Conservation (phyloP, 2,329 filamentous ascomycete genomes). For the Xylaria sp. region DNA sequence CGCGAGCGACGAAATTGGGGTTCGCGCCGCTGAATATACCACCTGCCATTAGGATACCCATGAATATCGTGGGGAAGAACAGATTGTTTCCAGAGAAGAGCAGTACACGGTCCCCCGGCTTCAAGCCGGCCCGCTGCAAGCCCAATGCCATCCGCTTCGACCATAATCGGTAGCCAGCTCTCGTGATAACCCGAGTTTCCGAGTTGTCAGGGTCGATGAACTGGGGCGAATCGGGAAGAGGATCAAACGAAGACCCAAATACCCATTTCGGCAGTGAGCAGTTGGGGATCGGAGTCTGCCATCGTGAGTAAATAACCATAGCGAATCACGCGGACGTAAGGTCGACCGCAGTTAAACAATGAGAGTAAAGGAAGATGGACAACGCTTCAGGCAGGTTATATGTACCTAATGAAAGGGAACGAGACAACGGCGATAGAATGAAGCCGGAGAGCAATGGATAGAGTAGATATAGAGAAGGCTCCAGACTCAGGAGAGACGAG, state of each 20-base stretch:
- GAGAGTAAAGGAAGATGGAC: background rate
- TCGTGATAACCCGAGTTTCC: slow-evolving; percentile 73
- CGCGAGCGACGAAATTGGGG: slow-evolving; percentile 73
- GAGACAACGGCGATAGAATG: background rate
- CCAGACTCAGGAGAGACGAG: slow-evolving; percentile 1
- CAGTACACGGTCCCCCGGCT: slow-evolving; percentile 75
- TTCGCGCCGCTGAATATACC: slow-evolving; percentile 83
- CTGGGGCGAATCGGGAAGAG: slow-evolving; percentile 56
- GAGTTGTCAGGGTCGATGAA: slow-evolving; percentile 75
- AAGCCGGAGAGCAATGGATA: background rate
- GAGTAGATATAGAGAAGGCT: background rate
- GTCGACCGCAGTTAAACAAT: background rate
- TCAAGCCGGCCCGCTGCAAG: slow-evolving; percentile 70
- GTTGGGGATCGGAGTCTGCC: slow-evolving; percentile 55
- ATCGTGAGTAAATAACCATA: slow-evolving; percentile 63
- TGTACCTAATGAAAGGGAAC: background rate
- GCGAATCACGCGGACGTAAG: background rate
- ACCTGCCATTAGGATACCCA: slow-evolving; percentile 80
- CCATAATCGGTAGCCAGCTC: slow-evolving; percentile 72
- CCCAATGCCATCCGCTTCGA: slow-evolving; percentile 78
- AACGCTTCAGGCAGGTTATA: background rate
- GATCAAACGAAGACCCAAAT: slow-evolving; percentile 59
- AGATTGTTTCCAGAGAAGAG: slow-evolving; percentile 79
- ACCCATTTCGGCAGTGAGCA: slow-evolving; percentile 66
- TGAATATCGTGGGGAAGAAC: slow-evolving; percentile 75